Conservation (phyloP, 805 yeast species). For the Metschnikowia henanensis region DNA sequence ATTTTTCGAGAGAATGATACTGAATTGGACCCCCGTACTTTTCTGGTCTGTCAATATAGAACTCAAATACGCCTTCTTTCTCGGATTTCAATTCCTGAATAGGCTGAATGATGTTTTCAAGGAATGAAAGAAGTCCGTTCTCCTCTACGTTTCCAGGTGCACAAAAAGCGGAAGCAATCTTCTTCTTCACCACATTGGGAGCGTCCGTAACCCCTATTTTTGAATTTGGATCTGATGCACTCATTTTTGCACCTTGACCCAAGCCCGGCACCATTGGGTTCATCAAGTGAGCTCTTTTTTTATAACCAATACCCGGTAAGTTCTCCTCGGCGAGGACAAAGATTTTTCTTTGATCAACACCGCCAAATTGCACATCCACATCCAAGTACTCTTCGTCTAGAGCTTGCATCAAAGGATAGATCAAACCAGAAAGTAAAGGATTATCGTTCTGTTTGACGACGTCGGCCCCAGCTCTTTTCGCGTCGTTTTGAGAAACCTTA, state of each 20-base stretch:
- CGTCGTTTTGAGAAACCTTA: constrained; percentile 88
- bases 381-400: constrained; percentile 89
- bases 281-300: constrained; percentile 98
- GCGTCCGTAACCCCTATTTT: constrained; percentile 92
- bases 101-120: constrained; percentile 83
- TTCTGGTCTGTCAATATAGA: constrained; percentile 88
- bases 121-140: constrained; percentile 85
- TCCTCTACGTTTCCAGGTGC: constrained; percentile 90
- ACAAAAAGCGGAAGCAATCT: constrained; percentile 89
- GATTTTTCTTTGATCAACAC: constrained; percentile 98
- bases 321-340: constrained; percentile 96
- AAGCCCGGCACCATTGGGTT: constrained; percentile 99
- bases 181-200: constrained; percentile 85
- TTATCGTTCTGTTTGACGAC: constrained; percentile 97
- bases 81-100: constrained; percentile 74
- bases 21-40: constrained; percentile 93
- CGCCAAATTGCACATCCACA: constrained; percentile 96
- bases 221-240: constrained; percentile 98
- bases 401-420: constrained; percentile 99
- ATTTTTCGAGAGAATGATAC: constrained; percentile 62
- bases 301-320: constrained; percentile 83
- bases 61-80: constrained; percentile 53
- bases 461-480: constrained; percentile 99
- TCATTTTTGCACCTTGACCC: constrained; percentile 97
- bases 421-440: constrained; percentile 89